Percentiles rank a stretch among this genome's conserved stretches.
Conservation (phyloP, 176 grass and related monocot species). For the Zizania latifolia region DNA sequence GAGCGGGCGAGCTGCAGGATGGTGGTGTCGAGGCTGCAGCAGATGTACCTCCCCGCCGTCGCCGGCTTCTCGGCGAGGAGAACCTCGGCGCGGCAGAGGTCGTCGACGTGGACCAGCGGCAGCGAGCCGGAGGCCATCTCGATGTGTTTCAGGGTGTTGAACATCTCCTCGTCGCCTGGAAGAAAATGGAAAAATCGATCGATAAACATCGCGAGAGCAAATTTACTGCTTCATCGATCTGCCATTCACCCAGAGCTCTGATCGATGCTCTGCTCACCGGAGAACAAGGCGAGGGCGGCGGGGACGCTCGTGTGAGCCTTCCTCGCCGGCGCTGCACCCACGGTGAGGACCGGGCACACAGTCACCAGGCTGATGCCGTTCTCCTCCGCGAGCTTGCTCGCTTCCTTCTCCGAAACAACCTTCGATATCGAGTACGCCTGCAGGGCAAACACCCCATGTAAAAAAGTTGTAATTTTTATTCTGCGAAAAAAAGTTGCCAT, state of each 20-base stretch:
- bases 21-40: conserved; percentile 13
- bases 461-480: too few relatives aligned
- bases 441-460: neutral
- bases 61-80: conserved; percentile 24
- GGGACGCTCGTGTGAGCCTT: conserved; percentile 7
- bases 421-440: conserved; percentile 62
- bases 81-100: conserved; percentile 35
- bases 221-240: too few relatives aligned
- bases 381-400: conserved; percentile 40
- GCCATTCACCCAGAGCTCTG: too few relatives aligned
- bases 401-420: conserved; percentile 56
- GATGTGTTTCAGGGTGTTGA: neutral
- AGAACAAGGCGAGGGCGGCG: conserved; percentile 36
- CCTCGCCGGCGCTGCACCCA: conserved; percentile 24
- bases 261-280: conserved; percentile 40
- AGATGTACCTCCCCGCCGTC: conserved; percentile 39
- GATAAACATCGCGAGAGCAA: too few relatives aligned
- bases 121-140: neutral
- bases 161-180: neutral
- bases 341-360: conserved; percentile 26
- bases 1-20: conserved; percentile 4
- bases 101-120: conserved; percentile 34
- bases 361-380: conserved; percentile 53
- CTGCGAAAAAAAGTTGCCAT: neutral
- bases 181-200: neutral